phyloP scores from a whole-genome alignment of 2,329 filamentous ascomycete genomes.

The Eurotiales sp. region DNA sequence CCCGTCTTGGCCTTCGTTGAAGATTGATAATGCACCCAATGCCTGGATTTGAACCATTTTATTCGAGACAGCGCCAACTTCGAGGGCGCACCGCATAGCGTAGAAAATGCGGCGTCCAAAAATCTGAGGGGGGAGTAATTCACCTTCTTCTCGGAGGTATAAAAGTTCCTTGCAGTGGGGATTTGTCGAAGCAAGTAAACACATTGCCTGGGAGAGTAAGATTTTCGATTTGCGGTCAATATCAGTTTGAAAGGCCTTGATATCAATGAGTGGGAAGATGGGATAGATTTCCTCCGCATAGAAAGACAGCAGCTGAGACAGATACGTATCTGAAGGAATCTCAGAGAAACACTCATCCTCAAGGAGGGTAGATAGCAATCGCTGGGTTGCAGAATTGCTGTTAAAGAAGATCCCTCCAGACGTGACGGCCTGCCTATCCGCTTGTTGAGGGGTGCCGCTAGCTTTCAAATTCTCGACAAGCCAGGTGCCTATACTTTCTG shows the following conservation, averaged over 20 bases:
- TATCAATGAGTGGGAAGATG: constrained; percentile 52
- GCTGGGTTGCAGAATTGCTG: background rate
- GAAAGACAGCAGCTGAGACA: constrained; percentile 24
- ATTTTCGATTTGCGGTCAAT: constrained; percentile 25
- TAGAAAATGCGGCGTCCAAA: constrained; percentile 3
- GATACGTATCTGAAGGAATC: constrained; percentile 1
- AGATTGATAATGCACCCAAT: constrained; percentile 55
- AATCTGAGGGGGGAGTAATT: background rate
- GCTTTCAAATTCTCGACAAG: constrained; percentile 4
- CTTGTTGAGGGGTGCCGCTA: background rate
- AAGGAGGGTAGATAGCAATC: background rate
- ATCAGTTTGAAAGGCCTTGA: constrained; percentile 17
- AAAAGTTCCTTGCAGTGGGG: constrained; percentile 45
- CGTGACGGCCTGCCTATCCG: background rate
- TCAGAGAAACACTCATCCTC: constrained; percentile 2
- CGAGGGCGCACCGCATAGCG: constrained; percentile 13
- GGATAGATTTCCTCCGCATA: constrained; percentile 55
- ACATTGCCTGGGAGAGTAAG: constrained; percentile 52
- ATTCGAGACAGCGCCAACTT: constrained; percentile 29
- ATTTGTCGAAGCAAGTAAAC: constrained; percentile 53
- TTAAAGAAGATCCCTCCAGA: background rate
- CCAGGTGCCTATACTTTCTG: constrained; percentile 1
- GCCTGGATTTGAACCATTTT: constrained; percentile 55
- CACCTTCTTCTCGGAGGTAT: constrained; percentile 11
- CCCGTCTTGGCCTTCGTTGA: constrained; percentile 55